Conservation (phyloP, 306 rosid genomes). For the Canavalia ensiformis region DNA sequence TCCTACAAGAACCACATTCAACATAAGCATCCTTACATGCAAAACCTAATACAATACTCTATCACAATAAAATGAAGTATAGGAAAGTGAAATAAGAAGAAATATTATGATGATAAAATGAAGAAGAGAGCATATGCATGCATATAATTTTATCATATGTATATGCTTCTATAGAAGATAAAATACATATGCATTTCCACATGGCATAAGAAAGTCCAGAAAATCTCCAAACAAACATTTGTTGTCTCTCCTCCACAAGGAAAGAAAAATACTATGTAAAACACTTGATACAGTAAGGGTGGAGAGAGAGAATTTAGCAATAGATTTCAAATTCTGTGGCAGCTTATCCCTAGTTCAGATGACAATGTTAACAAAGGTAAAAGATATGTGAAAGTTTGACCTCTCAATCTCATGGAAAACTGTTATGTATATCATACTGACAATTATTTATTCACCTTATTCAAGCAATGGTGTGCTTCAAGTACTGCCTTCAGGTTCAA, state of each 20-base stretch:
- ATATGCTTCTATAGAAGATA: neutral
- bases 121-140: conserved; percentile 27
- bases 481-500: conserved; percentile 88
- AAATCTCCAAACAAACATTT: neutral
- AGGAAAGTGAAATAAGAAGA: conserved; percentile 26
- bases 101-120: conserved; percentile 18
- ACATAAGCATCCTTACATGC: conserved; percentile 26
- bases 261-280: conserved; percentile 32
- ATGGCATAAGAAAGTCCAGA: conserved; percentile 19
- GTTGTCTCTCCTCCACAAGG: conserved; percentile 20
- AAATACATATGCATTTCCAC: neutral
- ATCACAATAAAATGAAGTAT: conserved; percentile 22
- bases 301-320: too few relatives aligned
- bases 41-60: conserved; percentile 39
- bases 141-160: conserved; percentile 5
- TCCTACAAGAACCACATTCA: conserved; percentile 62
- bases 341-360: neutral
- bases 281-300: neutral
- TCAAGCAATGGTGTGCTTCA: conserved; percentile 90
- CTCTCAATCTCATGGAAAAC: conserved; percentile 24
- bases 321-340: neutral
- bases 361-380: conserved; percentile 13
- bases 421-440: conserved; percentile 5
- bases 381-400: conserved; percentile 28
- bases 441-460: conserved; percentile 68